Conservation (phyloP, 1,139 yeast genomes). For the Suhomyces bokatorum region DNA sequence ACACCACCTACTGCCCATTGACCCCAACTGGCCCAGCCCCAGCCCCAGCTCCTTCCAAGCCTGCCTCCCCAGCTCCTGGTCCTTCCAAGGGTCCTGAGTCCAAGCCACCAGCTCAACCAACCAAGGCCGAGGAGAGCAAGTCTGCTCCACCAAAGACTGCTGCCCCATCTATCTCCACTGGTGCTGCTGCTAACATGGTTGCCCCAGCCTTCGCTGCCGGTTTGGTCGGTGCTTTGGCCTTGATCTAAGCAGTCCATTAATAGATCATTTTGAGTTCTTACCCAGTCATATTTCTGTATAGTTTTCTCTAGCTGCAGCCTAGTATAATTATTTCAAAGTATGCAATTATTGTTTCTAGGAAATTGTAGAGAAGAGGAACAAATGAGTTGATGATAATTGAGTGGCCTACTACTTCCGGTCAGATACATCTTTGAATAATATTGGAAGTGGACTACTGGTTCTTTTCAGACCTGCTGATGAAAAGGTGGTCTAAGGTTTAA, state of each 20-base stretch:
- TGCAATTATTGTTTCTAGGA: too few species aligned
- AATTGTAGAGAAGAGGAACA: too few species aligned
- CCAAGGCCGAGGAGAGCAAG: conserved; percentile 5
- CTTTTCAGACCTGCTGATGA: too few species aligned
- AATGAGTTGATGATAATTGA: too few species aligned
- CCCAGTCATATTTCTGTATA: neutral
- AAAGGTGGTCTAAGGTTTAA: too few species aligned
- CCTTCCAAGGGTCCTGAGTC: neutral
- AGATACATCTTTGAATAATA: too few species aligned
- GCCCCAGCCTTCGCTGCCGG: conserved; percentile 17
- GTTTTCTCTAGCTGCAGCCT: neutral
- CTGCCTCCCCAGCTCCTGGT: conserved; percentile 6
- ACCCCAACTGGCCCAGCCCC: conserved; percentile 13
- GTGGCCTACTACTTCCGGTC: too few species aligned
- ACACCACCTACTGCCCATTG: conserved; percentile 26
- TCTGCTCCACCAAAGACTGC: conserved; percentile 14
- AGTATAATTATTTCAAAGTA: neutral
- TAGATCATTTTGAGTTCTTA: neutral
- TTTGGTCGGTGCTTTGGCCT: conserved; percentile 20
- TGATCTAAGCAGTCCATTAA: conserved; percentile 12
- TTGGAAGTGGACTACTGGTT: too few species aligned
- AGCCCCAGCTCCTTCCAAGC: conserved; percentile 8
- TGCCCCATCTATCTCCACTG: conserved; percentile 11
- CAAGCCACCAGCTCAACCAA: conserved; percentile 10
- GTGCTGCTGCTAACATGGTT: conserved; percentile 15